Percentiles rank a stretch among this genome's conserved stretches.
Evolutionary conservation across 1,284 basidiomycete genomes (phyloP).

Genomic region (Xerocomus cyaneibrunnescens): DNA sequence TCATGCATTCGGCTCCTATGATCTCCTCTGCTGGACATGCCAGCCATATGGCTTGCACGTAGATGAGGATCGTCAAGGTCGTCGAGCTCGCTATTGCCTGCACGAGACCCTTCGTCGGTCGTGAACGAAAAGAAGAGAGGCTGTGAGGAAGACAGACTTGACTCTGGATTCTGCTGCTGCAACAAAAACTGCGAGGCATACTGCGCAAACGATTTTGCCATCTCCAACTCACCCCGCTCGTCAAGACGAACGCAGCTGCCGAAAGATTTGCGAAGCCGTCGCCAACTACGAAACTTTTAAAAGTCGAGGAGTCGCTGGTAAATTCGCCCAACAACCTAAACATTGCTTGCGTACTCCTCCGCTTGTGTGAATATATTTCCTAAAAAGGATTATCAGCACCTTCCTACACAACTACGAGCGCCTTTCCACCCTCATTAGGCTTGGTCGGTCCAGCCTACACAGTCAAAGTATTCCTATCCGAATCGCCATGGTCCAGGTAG

Average conservation of each 20-base stretch:
- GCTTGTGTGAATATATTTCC: constrained; percentile 21
- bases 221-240: constrained; percentile 31
- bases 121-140: constrained; percentile 82
- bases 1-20: constrained; percentile 30
- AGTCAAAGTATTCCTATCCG: constrained; percentile 13
- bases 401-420: not conserved
- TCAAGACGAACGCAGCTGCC: constrained; percentile 15
- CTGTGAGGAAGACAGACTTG: constrained; percentile 59
- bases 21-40: constrained; percentile 26
- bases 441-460: too few relatives aligned
- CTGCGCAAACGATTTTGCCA: constrained; percentile 55
- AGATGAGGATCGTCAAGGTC: constrained; percentile 74
- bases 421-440: not conserved
- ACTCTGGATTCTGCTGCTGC: constrained; percentile 44
- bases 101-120: constrained; percentile 65
- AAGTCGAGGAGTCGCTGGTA: constrained; percentile 14
- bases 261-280: constrained; percentile 12
- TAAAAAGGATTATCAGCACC: constrained; percentile 8
- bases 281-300: constrained; percentile 13
- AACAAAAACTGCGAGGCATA: constrained; percentile 57
- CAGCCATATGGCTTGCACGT: constrained; percentile 43
- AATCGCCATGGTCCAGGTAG: not conserved
- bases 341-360: constrained; percentile 24
- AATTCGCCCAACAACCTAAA: constrained; percentile 19
- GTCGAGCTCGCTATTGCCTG: constrained; percentile 56